These are phyloP conservation scores for Aureobasidium mangrovei DNA, from an alignment of 2,329 filamentous ascomycete genomes.

Conservation along the genomic window DNA sequence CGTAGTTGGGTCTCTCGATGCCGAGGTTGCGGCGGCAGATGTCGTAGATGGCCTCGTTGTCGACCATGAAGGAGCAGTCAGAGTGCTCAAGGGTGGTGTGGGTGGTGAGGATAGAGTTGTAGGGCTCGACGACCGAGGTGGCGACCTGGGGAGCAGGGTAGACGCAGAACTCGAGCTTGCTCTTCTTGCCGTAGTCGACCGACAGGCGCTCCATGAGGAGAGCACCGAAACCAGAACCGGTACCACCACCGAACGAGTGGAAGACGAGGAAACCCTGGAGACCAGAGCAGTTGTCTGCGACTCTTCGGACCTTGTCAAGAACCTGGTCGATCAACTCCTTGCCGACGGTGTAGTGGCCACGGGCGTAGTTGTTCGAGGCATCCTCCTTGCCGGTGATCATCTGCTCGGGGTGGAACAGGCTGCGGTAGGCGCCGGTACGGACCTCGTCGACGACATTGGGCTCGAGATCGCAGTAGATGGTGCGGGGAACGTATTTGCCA, in stretches of 20 bases:
- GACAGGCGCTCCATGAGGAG: constrained; percentile 98
- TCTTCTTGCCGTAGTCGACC: constrained; percentile 99
- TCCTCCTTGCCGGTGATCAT: constrained; percentile 99
- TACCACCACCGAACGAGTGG: constrained; percentile 99
- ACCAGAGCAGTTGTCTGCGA: constrained; percentile 95
- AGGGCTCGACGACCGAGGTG: constrained; percentile 96
- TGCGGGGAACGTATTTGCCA: constrained; percentile 97
- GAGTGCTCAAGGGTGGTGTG: constrained; percentile 99
- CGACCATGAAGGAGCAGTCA: constrained; percentile 99
- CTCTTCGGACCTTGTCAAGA: constrained; percentile 92
- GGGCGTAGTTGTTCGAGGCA: constrained; percentile 99
- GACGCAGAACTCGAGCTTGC: constrained; percentile 99
- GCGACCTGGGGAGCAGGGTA: constrained; percentile 97
- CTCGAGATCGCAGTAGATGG: constrained; percentile 99
- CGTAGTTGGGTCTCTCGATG: constrained; percentile 94
- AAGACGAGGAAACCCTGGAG: constrained; percentile 99
- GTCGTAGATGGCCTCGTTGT: constrained; percentile 99
- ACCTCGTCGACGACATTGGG: constrained; percentile 99
- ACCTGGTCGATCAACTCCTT: constrained; percentile 99
- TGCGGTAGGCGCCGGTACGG: constrained; percentile 92
- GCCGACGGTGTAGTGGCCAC: constrained; percentile 98
- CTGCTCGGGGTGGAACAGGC: constrained; percentile 96
- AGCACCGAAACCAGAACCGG: constrained; percentile 95
- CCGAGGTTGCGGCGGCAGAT: constrained; percentile 97
- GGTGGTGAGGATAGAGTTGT: constrained; percentile 98